Evolutionary conservation across 257 asterid species (phyloP).

Genomic region (Gentiana straminea): DNA sequence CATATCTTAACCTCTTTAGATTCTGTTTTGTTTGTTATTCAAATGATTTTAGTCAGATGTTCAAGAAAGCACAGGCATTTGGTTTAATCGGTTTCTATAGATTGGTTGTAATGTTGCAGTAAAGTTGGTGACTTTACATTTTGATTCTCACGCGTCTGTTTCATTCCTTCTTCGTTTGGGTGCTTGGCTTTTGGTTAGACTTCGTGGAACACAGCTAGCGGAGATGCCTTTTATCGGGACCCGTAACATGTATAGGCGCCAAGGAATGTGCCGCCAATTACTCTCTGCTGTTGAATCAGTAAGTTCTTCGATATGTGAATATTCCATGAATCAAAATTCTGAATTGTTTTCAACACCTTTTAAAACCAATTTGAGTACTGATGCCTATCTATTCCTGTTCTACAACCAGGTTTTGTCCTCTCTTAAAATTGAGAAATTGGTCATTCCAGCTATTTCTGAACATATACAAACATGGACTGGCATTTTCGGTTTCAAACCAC

Average conservation of each 20-base stretch:
- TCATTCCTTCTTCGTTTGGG: constrained; percentile 2
- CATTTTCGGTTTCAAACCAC: constrained; percentile 63
- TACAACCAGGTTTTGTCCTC: constrained; percentile 53
- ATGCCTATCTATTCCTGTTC: constrained; percentile 3
- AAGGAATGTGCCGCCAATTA: constrained; percentile 98
- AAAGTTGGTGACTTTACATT: too few relatives aligned
- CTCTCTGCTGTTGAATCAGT: constrained; percentile 76
- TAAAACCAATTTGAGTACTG: background rate
- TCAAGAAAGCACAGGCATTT: too few relatives aligned
- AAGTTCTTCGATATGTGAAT: background rate
- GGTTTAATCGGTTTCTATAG: too few relatives aligned
- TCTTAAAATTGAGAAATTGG: constrained; percentile 57
- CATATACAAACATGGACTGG: constrained; percentile 73
- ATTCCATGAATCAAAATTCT: background rate
- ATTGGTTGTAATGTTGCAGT: too few relatives aligned
- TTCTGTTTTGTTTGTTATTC: background rate
- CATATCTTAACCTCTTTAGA: background rate
- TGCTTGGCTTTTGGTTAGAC: constrained; percentile 30
- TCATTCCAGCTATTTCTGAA: constrained; percentile 84
- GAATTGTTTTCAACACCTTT: background rate
- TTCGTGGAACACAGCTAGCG: constrained; percentile 81
- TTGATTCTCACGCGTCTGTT: too few relatives aligned
- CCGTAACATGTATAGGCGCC: constrained; percentile 83
- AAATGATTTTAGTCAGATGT: background rate
- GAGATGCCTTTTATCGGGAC: constrained; percentile 99